phyloP scores from a whole-genome alignment of 129 eudicot species.

The Flaveria sonorensis region DNA sequence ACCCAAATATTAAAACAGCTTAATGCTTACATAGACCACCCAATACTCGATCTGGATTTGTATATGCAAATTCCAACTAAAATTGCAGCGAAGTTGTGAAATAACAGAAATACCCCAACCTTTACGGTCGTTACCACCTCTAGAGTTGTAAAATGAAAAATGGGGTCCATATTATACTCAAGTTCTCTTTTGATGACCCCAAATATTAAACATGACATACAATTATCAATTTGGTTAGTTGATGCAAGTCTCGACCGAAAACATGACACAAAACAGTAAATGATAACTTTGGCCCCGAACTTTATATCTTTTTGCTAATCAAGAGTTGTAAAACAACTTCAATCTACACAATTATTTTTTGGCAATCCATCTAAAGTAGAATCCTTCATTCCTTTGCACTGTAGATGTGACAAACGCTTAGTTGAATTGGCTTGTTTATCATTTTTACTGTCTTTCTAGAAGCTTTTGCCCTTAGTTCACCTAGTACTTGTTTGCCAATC shows the following conservation, averaged over 20 bases:
- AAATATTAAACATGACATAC: not conserved
- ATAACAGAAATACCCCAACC: not conserved
- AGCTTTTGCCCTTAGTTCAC: not conserved
- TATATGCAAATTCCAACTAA: not conserved
- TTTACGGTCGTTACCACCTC: not conserved
- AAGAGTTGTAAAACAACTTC: not conserved
- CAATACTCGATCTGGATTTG: not conserved
- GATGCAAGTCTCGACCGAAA: not conserved
- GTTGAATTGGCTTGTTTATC: not conserved
- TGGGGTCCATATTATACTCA: not conserved
- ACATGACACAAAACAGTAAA: not conserved
- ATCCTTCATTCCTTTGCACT: not conserved
- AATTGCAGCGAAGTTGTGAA: not conserved
- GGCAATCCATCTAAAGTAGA: not conserved
- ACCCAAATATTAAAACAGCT: not conserved
- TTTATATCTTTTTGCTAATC: not conserved
- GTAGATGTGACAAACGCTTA: not conserved
- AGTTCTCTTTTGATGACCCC: not conserved
- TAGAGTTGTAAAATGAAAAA: not conserved
- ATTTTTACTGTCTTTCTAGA: not conserved
- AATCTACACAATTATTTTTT: not conserved
- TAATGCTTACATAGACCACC: not conserved
- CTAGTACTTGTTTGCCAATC: not conserved
- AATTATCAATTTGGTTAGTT: not conserved
- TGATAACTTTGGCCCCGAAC: not conserved